Conservation (phyloP, 768 basidiomycete genomes). For the Suillus subluteus region DNA sequence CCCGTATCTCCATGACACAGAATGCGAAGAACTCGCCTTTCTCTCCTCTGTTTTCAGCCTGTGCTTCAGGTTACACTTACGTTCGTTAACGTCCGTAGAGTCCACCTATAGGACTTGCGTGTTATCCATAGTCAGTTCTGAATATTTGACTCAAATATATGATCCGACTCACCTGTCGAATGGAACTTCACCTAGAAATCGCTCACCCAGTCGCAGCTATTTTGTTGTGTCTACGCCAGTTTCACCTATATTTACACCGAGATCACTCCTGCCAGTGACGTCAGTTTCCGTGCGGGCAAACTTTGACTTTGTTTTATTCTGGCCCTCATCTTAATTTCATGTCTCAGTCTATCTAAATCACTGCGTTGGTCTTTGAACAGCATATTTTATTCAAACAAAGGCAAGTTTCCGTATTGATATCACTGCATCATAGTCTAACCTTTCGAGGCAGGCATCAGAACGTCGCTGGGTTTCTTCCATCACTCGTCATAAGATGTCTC, state of each 20-base stretch:
- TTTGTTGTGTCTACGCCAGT: neutral
- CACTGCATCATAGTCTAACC: neutral
- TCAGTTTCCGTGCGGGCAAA: conserved; percentile 5
- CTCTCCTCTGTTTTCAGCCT: neutral
- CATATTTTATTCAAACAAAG: neutral
- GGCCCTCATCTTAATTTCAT: neutral
- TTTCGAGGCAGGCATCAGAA: neutral
- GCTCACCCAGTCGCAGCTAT: neutral
- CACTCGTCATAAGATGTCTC: conserved; percentile 21
- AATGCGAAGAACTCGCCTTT: neutral
- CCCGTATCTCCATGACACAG: neutral
- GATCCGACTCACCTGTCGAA: neutral
- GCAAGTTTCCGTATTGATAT: neutral
- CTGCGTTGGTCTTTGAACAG: neutral
- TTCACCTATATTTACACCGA: neutral
- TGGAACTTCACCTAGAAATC: neutral
- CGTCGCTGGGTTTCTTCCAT: neutral
- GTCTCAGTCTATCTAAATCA: conserved; percentile 5
- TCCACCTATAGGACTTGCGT: neutral
- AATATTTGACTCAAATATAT: neutral
- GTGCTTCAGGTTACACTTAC: neutral
- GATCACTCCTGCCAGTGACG: conserved; percentile 4
- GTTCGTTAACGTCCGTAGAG: neutral
- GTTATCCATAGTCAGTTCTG: neutral
- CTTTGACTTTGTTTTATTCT: neutral